Conservation (phyloP, 1,284 basidiomycete genomes). For the Apiotrichum mycotoxinovorans region DNA sequence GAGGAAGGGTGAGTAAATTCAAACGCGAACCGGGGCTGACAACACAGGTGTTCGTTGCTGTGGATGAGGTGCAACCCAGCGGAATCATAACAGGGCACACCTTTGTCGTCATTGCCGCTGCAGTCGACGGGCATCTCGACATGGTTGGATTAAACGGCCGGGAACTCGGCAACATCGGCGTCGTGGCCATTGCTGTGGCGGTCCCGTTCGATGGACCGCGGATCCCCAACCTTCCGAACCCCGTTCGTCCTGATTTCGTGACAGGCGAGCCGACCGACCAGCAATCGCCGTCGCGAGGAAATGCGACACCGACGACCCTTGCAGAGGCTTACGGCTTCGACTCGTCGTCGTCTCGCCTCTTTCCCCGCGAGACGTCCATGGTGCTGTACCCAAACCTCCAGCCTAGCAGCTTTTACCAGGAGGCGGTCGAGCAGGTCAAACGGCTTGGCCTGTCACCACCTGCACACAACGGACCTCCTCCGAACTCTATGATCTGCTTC, state of each 20-base stretch:
- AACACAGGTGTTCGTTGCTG: slow-evolving; percentile 16
- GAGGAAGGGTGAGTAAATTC: slow-evolving; percentile 3
- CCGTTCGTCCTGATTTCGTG: slow-evolving; percentile 21
- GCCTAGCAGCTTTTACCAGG: not conserved
- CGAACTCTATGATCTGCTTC: slow-evolving; percentile 14
- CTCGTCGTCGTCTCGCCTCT: not conserved
- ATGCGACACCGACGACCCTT: not conserved
- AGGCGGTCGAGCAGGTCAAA: not conserved
- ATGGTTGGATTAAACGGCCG: slow-evolving; percentile 6
- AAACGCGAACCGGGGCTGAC: not conserved
- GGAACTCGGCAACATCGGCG: slow-evolving; percentile 4
- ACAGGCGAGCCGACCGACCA: not conserved
- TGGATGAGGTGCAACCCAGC: slow-evolving; percentile 14
- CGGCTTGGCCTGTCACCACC: not conserved
- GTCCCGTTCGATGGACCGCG: slow-evolving; percentile 16
- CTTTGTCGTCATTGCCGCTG: slow-evolving; percentile 18
- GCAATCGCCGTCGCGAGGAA: not conserved
- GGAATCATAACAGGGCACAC: slow-evolving; percentile 15
- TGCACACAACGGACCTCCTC: not conserved
- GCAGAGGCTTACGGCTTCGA: slow-evolving; percentile 9
- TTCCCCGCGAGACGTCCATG: not conserved
- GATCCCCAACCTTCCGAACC: slow-evolving; percentile 23
- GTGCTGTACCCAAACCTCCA: not conserved
- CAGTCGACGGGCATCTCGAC: slow-evolving; percentile 5
- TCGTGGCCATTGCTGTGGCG: slow-evolving; percentile 16